Evolutionary conservation across 2,329 filamentous ascomycete species (phyloP).

Genomic region (Aspergillus sclerotialis): DNA sequence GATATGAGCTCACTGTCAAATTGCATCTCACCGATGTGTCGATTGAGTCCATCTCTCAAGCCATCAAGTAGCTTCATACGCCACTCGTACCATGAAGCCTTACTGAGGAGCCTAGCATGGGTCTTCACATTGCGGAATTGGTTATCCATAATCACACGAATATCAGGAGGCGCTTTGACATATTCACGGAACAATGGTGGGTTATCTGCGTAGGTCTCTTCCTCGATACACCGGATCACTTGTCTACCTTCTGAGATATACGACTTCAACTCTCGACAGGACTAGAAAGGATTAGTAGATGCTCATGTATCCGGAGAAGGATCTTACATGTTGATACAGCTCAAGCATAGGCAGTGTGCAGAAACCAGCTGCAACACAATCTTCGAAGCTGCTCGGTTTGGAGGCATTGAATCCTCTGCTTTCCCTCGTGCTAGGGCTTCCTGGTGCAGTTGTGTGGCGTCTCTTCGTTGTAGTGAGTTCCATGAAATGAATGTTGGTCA

Average conservation of each 20-base stretch:
- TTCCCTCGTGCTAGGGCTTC: conserved; percentile 29
- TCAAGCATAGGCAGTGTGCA: conserved; percentile 91
- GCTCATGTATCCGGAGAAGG: conserved; percentile 2
- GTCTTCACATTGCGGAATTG: conserved; percentile 98
- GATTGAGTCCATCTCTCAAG: conserved; percentile 71
- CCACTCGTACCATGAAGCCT: conserved; percentile 98
- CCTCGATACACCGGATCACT: conserved; percentile 85
- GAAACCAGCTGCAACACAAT: conserved; percentile 78
- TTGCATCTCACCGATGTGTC: conserved; percentile 69
- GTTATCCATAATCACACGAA: conserved; percentile 83
- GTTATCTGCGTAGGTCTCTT: conserved; percentile 81
- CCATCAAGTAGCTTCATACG: conserved; percentile 80
- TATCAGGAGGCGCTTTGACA: conserved; percentile 72
- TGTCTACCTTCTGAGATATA: conserved; percentile 91
- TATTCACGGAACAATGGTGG: conserved; percentile 90
- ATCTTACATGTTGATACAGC: conserved; percentile 76
- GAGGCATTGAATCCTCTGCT: conserved; percentile 16
- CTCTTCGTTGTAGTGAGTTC: conserved; percentile 95
- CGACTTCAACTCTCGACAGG: conserved; percentile 89
- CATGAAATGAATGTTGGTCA: conserved; percentile 98
- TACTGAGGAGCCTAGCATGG: conserved; percentile 80
- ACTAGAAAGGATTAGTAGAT: conserved; percentile 38
- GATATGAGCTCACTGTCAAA: conserved; percentile 61
- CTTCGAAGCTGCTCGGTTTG: conserved; percentile 51
- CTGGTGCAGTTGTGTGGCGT: conserved; percentile 69